Evolutionary conservation across 331 rosid genomes (phyloP), one percentile per base, ranked within the genome.

Genomic region (Telfairia occidentalis): DNA sequence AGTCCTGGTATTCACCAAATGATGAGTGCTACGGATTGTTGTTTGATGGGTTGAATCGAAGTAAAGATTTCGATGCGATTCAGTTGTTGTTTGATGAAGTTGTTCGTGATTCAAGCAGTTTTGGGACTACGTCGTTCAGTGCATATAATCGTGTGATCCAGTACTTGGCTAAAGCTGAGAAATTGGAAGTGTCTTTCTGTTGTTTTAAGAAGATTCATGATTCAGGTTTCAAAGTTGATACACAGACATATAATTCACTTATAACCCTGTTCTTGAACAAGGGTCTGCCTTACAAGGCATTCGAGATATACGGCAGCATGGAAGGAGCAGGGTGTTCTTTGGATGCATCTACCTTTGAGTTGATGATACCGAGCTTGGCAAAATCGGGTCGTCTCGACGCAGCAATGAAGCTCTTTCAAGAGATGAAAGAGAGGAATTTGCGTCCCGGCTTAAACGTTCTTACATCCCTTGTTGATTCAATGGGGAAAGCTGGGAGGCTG

Each of bases 361-460:
- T 94, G 87, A 87, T 91, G 98, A 86, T 91, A 49, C 97, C 98
- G 8, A 91, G 85, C 84, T 82, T 91, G 79, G 98, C 97, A 2
- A 94, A 94, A 81, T 88, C 96, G 0, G 98, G 98, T 63, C 92
- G 98, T 48, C 96, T 94, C 16, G 98, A 91, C 86, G 96, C 91
- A 1, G 96, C 98, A 73, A 79, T 87, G 58, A 91, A 91, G 87
- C 95, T 91, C 65, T 94, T 91, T 79, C 86, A 87, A 76, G 95
- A 87, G 83, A 87, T 89, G 97, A 94, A 91, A 79, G 90, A 49
- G 23, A 87, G 86, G 83, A 87, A 78, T 65, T 82, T 89, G 19
- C 81, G 88, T 43, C 97, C 96, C 7, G 85, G 92, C 65, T 78
- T 85, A 30, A 89, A 55, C 49, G 69, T 88, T 46, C 89, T 88